Conservation (phyloP, 2,329 filamentous ascomycete species). For the Aspergillus proliferans region DNA sequence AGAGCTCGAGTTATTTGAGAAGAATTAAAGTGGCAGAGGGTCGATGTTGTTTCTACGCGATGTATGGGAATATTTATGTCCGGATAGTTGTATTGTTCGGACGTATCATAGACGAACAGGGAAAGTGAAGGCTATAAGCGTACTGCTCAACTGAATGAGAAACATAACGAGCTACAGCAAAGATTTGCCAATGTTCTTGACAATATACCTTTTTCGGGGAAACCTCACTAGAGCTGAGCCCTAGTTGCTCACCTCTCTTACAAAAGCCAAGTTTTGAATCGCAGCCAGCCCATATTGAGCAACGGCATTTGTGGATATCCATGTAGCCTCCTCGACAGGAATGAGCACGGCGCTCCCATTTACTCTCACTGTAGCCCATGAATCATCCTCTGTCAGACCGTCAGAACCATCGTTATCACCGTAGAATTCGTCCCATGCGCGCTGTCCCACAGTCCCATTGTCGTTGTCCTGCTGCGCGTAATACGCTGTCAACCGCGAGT, state of each 20-base stretch:
- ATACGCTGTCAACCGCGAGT: constrained; percentile 55
- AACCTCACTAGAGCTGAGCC: neutral
- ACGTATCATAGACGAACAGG: no score
- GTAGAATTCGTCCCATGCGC: constrained; percentile 52
- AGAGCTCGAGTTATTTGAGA: no score
- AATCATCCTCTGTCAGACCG: constrained; percentile 4
- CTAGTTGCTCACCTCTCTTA: neutral
- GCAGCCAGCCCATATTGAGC: constrained; percentile 53
- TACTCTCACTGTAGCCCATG: constrained; percentile 19
- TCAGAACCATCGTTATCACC: constrained; percentile 10
- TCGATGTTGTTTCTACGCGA: no score
- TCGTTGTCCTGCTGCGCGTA: constrained; percentile 34
- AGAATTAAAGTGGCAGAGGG: no score
- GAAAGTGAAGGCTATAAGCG: no score
- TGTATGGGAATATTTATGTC: no score
- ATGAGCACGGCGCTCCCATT: constrained; percentile 41
- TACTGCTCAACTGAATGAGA: no score
- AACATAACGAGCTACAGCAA: no score
- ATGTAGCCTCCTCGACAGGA: constrained; percentile 50
- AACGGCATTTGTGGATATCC: constrained; percentile 53
- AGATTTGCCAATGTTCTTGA: no score
- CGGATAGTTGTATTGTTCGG: no score
- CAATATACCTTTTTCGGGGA: no score
- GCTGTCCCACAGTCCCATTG: constrained; percentile 44
- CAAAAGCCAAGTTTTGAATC: constrained; percentile 46